Percentiles rank a stretch among this genome's conserved stretches.
These are phyloP conservation scores for Ganoderma leucocontextum DNA, from an alignment of 1,284 basidiomycete genomes.

Conservation along the genomic window DNA sequence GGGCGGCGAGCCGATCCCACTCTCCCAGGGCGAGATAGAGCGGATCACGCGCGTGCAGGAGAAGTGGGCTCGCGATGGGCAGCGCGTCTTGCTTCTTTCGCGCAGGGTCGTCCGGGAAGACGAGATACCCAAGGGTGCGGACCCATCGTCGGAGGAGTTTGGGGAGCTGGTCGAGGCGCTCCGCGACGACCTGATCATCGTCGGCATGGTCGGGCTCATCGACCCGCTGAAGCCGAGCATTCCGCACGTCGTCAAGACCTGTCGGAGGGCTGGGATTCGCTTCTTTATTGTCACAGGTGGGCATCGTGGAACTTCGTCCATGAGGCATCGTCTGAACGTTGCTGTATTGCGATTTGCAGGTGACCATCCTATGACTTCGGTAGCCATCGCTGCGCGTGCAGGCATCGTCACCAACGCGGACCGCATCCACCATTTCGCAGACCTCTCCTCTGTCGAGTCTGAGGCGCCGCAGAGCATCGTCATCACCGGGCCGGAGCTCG, in stretches of 20 bases:
- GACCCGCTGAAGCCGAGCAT: slow-evolving; percentile 71
- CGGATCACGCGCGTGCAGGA: slow-evolving; percentile 54
- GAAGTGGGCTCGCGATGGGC: slow-evolving; percentile 61
- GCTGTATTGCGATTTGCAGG: slow-evolving; percentile 50
- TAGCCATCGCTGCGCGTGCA: slow-evolving; percentile 64
- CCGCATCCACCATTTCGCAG: slow-evolving; percentile 48
- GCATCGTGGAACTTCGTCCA: slow-evolving; percentile 31
- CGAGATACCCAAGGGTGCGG: slow-evolving; percentile 40
- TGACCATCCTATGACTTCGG: slow-evolving; percentile 58
- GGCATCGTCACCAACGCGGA: slow-evolving; percentile 61
- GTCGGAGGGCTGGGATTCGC: slow-evolving; percentile 65
- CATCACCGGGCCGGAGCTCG: slow-evolving; percentile 58
- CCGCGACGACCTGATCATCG: slow-evolving; percentile 56
- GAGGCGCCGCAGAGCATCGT: slow-evolving; percentile 48
- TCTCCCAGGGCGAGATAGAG: slow-evolving; percentile 44
- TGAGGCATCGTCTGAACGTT: neutral
- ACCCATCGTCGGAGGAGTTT: slow-evolving; percentile 48
- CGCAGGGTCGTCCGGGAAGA: slow-evolving; percentile 44
- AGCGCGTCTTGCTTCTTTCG: slow-evolving; percentile 62
- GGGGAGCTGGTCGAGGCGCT: slow-evolving; percentile 46
- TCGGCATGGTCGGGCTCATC: slow-evolving; percentile 68
- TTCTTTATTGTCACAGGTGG: slow-evolving; percentile 76
- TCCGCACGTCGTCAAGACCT: slow-evolving; percentile 54
- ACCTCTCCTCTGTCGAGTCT: slow-evolving; percentile 42
- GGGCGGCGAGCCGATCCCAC: slow-evolving; percentile 41